Evolutionary conservation across 805 yeast genomes (phyloP), one percentile per base, ranked within the genome.

Genomic region (Myxozyma kluyveri): DNA sequence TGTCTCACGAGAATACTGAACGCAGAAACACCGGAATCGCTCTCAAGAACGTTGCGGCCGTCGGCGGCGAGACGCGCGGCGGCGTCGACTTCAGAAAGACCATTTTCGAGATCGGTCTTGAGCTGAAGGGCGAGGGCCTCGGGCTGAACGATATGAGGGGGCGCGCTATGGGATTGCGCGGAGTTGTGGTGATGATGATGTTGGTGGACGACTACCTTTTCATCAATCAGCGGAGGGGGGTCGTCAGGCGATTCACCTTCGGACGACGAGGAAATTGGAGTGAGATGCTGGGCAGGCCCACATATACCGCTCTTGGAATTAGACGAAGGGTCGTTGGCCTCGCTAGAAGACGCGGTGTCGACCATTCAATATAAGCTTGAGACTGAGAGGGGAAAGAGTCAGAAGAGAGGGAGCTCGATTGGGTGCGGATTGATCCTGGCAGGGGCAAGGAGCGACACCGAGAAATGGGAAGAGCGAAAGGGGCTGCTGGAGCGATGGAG

Each of bases 21-120:
- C 49, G 79, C 68, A 10, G 84, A 78, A 47, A 83, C 76, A 24
- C 75, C 75, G 33, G 72, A 73, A 23, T 75, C 85, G 38, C 79
- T 82, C 5, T 88, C 88, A 1, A 86, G 72, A 6, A 73, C 71
- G 67, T 85, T 85, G n/a, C 68, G 71, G n/a, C 93, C 93, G 63
- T 78, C 74, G 38, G 65, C 56, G 1, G 54, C 59, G 1, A 62
- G 61, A 18, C 69, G 60, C 3, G 38, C 38, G 17, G 50, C 61
- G 2, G 77, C 81, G 5, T 61, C 66, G 0, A 59, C 47, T 4
- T 64, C 47, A 1, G 75, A 52, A 19, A 82, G 72, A 3, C 93
- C 93, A 49, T 72, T 68, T 3, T 69, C 67, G 17, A 68, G 49
- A 42, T 32, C 32, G n/a, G 54, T 27, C 37, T 49, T 42, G 33